A percentile compares a stretch with the other conserved stretches of the same genome.
Evolutionary conservation across 352 stramenopile genomes (phyloP).

Genomic region (Phytopythium helicoides): DNA sequence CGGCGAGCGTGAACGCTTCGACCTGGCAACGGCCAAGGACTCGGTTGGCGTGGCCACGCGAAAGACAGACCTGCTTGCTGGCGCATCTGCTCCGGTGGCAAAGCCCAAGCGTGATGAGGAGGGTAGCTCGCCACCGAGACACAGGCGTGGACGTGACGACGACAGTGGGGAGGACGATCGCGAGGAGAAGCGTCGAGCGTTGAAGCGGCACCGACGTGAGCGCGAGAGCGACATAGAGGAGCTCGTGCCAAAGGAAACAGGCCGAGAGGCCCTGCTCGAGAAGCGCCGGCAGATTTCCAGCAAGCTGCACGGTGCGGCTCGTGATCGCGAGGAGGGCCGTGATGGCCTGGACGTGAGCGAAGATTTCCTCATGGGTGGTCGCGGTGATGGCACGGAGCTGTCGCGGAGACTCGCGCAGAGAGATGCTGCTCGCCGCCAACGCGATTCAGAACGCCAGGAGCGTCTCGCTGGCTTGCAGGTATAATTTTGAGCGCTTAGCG

Average conservation of each 20-base stretch:
- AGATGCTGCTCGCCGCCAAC: slow-evolving; percentile 29
- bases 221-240: slow-evolving; percentile 54
- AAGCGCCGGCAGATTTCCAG: slow-evolving; percentile 42
- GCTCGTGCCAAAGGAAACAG: slow-evolving; percentile 56
- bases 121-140: background rate
- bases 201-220: slow-evolving; percentile 36
- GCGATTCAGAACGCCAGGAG: slow-evolving; percentile 35
- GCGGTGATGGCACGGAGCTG: slow-evolving; percentile 18
- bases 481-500: background rate
- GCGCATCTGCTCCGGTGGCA: background rate
- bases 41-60: slow-evolving; percentile 68
- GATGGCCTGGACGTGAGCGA: slow-evolving; percentile 71
- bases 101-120: background rate
- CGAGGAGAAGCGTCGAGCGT: slow-evolving; percentile 12
- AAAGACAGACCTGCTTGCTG: slow-evolving; percentile 39
- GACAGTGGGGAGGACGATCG: slow-evolving; percentile 15
- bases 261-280: slow-evolving; percentile 60
- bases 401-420: slow-evolving; percentile 40
- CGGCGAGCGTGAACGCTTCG: slow-evolving; percentile 56
- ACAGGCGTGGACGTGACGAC: background rate
- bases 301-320: slow-evolving; percentile 58
- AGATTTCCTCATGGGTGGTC: slow-evolving; percentile 61
- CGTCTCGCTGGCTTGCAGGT: slow-evolving; percentile 41
- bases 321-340: slow-evolving; percentile 52
- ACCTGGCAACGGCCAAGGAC: slow-evolving; percentile 61